Conservation (phyloP, 2,329 filamentous ascomycete genomes). For the Aspergillus quadricinctus region DNA sequence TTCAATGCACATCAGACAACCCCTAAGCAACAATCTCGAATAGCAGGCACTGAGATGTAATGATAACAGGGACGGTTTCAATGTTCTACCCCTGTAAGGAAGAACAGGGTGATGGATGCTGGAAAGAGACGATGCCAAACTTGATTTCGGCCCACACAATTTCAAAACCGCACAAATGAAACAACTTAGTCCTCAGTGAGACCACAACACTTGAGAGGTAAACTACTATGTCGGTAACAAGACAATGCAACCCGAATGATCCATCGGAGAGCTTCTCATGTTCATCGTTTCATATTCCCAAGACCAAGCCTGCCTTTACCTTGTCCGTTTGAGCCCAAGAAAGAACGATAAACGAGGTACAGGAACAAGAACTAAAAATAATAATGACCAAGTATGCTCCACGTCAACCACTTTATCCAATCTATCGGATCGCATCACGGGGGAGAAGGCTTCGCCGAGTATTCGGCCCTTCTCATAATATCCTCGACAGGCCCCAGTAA, state of each 20-base stretch:
- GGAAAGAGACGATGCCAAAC: background rate
- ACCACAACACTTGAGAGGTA: background rate
- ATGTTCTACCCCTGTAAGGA: background rate
- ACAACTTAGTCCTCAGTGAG: background rate
- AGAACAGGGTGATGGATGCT: background rate
- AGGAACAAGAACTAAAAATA: background rate
- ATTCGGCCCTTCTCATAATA: conserved; percentile 72
- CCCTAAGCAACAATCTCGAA: background rate
- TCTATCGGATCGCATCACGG: conserved; percentile 19
- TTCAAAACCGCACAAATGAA: background rate
- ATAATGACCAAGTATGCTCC: background rate
- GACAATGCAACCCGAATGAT: background rate
- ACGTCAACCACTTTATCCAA: conserved; percentile 3
- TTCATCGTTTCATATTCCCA: background rate
- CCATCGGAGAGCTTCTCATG: background rate
- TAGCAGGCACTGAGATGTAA: background rate
- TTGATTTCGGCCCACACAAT: background rate
- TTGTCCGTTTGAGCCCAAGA: background rate
- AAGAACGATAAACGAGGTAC: background rate
- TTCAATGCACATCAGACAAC: background rate
- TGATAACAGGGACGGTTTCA: background rate
- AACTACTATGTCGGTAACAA: background rate
- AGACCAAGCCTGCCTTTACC: background rate
- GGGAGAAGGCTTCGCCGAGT: conserved; percentile 28
- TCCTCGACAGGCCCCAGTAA: conserved; percentile 88